These are phyloP conservation scores for Taphrina betulina DNA, from an alignment of 1,139 yeast genomes.

Conservation along the genomic window DNA sequence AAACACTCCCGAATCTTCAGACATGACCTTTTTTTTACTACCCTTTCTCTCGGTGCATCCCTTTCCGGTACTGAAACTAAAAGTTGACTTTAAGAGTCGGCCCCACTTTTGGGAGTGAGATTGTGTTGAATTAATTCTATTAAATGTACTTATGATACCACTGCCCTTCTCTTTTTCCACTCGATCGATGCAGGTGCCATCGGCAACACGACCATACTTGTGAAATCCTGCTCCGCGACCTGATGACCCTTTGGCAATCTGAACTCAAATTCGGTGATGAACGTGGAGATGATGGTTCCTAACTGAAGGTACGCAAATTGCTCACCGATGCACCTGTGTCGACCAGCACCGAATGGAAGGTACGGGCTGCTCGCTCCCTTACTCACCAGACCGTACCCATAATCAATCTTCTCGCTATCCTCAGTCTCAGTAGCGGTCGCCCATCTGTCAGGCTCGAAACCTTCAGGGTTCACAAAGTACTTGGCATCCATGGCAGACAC, in stretches of 20 bases:
- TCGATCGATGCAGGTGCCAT: slow-evolving; percentile 26
- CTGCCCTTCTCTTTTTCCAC: slow-evolving; percentile 20
- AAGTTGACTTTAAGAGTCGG: too few relatives aligned
- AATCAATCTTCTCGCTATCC: slow-evolving; percentile 57
- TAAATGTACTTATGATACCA: too few relatives aligned
- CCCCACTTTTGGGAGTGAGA: too few relatives aligned
- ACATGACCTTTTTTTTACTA: too few relatives aligned
- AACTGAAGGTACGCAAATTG: slow-evolving; percentile 95
- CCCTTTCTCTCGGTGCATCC: too few relatives aligned
- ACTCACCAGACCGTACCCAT: slow-evolving; percentile 92
- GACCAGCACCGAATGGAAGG: slow-evolving; percentile 98
- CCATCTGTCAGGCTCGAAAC: slow-evolving; percentile 90
- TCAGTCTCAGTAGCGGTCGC: slow-evolving; percentile 46
- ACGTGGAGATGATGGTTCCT: slow-evolving; percentile 77
- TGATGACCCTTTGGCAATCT: slow-evolving; percentile 52
- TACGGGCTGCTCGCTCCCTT: slow-evolving; percentile 96
- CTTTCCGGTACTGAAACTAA: too few relatives aligned
- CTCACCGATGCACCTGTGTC: slow-evolving; percentile 99
- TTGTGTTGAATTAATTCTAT: too few relatives aligned
- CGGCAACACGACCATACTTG: slow-evolving; percentile 36
- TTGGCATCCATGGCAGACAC: slow-evolving; percentile 73
- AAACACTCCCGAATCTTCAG: too few relatives aligned
- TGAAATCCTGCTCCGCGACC: slow-evolving; percentile 78
- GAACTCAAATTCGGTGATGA: slow-evolving; percentile 78
- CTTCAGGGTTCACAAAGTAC: slow-evolving; percentile 71